A percentile compares a stretch with the other conserved stretches of the same genome.
Evolutionary conservation across 768 basidiomycete genomes (phyloP).

Genomic region (Termitomyces sp.): DNA sequence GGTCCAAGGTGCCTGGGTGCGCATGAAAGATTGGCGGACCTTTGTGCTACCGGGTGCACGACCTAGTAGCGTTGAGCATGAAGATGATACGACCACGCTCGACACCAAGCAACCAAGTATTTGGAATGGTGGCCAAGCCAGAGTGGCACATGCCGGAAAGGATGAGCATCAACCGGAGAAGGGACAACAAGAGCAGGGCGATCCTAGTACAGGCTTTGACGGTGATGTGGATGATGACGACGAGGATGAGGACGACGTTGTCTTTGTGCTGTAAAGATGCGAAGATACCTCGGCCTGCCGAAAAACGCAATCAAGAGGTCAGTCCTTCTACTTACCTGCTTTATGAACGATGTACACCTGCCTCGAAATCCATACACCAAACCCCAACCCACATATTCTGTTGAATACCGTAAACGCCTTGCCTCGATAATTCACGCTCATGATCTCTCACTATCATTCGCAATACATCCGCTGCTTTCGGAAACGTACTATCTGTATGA

Average conservation of each 20-base stretch:
- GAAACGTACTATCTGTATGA: not conserved
- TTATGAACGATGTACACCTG: conserved; percentile 1
- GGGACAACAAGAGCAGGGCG: conserved; percentile 22
- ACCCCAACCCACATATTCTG: not conserved
- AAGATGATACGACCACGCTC: not conserved
- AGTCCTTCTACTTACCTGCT: conserved; percentile 3
- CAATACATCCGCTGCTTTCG: conserved; percentile 1
- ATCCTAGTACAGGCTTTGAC: conserved; percentile 38
- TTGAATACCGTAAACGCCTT: not conserved
- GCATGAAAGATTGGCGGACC: conserved; percentile 61
- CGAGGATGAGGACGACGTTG: conserved; percentile 73
- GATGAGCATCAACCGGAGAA: not conserved
- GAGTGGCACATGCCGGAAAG: not conserved
- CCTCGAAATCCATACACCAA: conserved; percentile 2
- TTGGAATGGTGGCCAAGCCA: not conserved
- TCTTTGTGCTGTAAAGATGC: conserved; percentile 58
- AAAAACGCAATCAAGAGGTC: conserved; percentile 17
- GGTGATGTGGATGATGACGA: conserved; percentile 40
- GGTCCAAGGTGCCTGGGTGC: conserved; percentile 60
- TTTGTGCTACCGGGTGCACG: conserved; percentile 62
- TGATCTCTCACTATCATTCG: not conserved
- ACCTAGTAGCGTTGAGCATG: conserved; percentile 29
- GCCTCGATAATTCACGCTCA: conserved; percentile 6
- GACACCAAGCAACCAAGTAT: not conserved
- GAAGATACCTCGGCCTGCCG: conserved; percentile 29